Evolutionary conservation across 352 stramenopile genomes (phyloP).

Genomic region (Globisporangium nunn): DNA sequence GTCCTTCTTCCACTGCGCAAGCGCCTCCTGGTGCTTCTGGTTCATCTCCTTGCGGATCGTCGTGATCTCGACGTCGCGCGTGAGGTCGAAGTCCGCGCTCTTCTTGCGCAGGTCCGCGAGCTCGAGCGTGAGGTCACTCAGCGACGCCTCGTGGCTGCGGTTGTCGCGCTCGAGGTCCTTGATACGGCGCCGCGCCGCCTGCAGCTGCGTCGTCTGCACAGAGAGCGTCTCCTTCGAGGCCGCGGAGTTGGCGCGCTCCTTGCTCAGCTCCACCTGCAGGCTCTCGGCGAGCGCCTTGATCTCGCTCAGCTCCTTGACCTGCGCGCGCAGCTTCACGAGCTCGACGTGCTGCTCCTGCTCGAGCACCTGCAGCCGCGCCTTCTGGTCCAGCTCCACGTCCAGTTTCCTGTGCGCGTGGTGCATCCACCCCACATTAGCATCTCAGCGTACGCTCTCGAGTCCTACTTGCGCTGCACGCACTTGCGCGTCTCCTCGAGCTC

Average conservation of each 20-base stretch:
- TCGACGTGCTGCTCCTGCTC: conserved; percentile 79
- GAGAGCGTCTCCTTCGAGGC: conserved; percentile 77
- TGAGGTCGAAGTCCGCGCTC: conserved; percentile 62
- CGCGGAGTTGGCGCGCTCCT: conserved; percentile 53
- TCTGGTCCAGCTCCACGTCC: conserved; percentile 69
- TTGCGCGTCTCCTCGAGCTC: conserved; percentile 79
- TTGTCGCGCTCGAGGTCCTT: conserved; percentile 73
- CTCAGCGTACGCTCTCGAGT: too few relatives aligned
- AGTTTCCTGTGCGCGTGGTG: conserved; percentile 32
- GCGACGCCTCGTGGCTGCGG: conserved; percentile 28
- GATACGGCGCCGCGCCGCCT: conserved; percentile 48
- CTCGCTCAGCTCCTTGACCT: conserved; percentile 64
- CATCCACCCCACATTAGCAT: background rate
- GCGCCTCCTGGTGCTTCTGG: conserved; percentile 61
- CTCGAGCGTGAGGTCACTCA: conserved; percentile 59
- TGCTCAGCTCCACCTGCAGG: conserved; percentile 39
- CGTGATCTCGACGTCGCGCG: conserved; percentile 58
- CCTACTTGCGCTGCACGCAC: conserved; percentile 11
- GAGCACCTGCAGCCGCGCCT: conserved; percentile 58
- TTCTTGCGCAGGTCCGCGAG: conserved; percentile 72
- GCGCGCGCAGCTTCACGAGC: conserved; percentile 60
- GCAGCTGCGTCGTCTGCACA: conserved; percentile 57
- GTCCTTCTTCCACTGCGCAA: conserved; percentile 75
- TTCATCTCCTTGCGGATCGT: conserved; percentile 74
- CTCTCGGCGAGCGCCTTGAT: conserved; percentile 46